Percentiles rank a stretch among this genome's conserved stretches.
phyloP scores from a whole-genome alignment of 345 rosid species.

The Lagerstroemia speciosa region DNA sequence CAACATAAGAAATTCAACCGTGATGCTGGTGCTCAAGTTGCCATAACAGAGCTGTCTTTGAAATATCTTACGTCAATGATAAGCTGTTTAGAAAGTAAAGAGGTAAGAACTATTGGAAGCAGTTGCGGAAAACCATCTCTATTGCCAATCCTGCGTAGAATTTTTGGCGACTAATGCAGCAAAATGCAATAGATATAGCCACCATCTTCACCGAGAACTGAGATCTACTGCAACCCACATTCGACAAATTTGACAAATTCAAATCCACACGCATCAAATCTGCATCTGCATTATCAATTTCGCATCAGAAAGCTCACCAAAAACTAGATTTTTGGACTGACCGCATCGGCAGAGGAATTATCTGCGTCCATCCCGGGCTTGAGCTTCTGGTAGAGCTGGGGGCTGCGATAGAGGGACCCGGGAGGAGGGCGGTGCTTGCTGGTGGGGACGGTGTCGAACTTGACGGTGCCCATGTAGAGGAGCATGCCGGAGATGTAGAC shows the following conservation, averaged over 20 bases:
- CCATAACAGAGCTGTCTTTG: slow-evolving; percentile 1
- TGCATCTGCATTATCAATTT: neutral
- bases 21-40: neutral
- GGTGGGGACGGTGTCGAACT: slow-evolving; percentile 67
- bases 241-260: neutral
- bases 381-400: slow-evolving; percentile 82
- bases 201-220: slow-evolving; percentile 1
- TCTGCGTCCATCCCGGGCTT: slow-evolving; percentile 82
- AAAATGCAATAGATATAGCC: neutral
- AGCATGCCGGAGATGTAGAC: slow-evolving; percentile 91
- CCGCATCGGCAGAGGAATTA: slow-evolving; percentile 88
- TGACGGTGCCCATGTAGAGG: slow-evolving; percentile 90
- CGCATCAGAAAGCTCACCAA: neutral
- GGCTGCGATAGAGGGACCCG: slow-evolving; percentile 86
- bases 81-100: neutral
- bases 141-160: neutral
- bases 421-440: slow-evolving; percentile 58
- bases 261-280: neutral
- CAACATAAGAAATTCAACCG: neutral
- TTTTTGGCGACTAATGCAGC: neutral
- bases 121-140: neutral
- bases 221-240: neutral
- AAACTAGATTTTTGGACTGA: slow-evolving; percentile 17
- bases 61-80: neutral
- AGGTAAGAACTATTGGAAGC: neutral